A percentile compares a stretch with the other conserved stretches of the same genome.
Conservation (phyloP, 2,329 filamentous ascomycete species). For the Fusarium piperis region DNA sequence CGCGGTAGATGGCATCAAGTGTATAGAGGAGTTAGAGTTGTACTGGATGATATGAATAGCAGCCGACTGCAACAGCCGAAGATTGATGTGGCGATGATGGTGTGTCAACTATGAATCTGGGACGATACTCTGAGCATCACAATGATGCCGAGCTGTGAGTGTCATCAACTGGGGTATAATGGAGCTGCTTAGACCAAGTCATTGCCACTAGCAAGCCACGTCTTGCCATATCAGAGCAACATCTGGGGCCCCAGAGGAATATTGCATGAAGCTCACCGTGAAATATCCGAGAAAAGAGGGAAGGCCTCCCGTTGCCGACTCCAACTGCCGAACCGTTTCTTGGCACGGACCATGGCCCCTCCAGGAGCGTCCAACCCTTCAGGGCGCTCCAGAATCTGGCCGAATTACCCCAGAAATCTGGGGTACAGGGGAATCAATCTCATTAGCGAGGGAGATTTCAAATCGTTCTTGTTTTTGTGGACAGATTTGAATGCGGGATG, state of each 20-base stretch:
- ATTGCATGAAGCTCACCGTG: background rate
- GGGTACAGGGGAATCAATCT: constrained; percentile 14
- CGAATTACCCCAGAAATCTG: constrained; percentile 29
- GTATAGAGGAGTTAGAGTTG: background rate
- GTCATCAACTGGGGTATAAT: background rate
- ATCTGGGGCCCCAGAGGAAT: background rate
- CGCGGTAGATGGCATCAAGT: background rate
- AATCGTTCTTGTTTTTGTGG: constrained; percentile 24
- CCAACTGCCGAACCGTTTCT: constrained; percentile 37
- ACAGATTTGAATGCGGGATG: constrained; percentile 4
- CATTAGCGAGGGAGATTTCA: constrained; percentile 13
- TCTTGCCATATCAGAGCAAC: background rate
- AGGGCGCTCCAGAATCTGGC: constrained; percentile 1
- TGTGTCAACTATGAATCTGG: background rate
- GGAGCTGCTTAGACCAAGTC: background rate
- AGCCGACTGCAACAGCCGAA: constrained; percentile 29
- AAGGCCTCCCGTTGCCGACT: constrained; percentile 35
- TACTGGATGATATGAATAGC: background rate
- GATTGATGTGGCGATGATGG: background rate
- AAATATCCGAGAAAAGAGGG: background rate
- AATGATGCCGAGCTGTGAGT: background rate
- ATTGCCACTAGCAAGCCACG: constrained; percentile 1
- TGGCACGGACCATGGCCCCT: constrained; percentile 34
- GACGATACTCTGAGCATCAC: background rate
- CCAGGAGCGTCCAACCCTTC: constrained; percentile 12